phyloP scores from a whole-genome alignment of 1,284 basidiomycete species.

The Inonotus obliquus region DNA sequence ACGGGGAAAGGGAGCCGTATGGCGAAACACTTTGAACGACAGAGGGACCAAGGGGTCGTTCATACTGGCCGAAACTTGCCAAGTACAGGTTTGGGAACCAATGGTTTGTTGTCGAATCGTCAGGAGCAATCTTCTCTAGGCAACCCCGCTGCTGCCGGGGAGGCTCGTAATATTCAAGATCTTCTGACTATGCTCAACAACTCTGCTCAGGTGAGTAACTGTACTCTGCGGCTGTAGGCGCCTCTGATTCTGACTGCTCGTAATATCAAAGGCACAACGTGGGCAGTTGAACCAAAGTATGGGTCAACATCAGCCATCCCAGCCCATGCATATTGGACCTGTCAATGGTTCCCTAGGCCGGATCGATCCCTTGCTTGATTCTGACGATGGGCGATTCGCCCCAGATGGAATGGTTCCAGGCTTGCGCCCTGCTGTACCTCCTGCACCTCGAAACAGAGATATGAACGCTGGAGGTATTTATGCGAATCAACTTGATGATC shows the following conservation, averaged over 20 bases:
- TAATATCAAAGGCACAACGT: conserved; percentile 27
- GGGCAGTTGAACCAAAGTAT: conserved; percentile 31
- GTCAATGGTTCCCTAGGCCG: conserved; percentile 30
- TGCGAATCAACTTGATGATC: conserved; percentile 57
- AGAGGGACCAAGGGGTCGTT: conserved; percentile 4
- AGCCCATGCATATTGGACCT: conserved; percentile 20
- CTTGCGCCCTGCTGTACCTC: conserved; percentile 50
- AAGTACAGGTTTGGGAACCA: background rate
- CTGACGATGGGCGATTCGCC: conserved; percentile 71
- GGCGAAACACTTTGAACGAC: conserved; percentile 18
- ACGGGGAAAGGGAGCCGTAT: conserved; percentile 18
- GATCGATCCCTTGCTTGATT: conserved; percentile 63
- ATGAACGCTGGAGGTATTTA: conserved; percentile 42
- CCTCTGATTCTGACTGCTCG: background rate
- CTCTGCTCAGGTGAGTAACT: conserved; percentile 52
- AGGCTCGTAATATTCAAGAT: conserved; percentile 65
- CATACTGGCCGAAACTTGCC: background rate
- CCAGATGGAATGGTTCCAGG: conserved; percentile 83
- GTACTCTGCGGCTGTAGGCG: background rate
- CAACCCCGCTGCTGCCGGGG: conserved; percentile 34
- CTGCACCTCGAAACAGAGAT: conserved; percentile 55
- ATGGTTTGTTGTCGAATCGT: conserved; percentile 23
- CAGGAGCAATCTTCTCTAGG: conserved; percentile 38
- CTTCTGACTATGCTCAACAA: conserved; percentile 70
- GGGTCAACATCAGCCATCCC: conserved; percentile 26